Conservation (phyloP, 2,329 filamentous ascomycete genomes). For the Hypoxylon sp. region DNA sequence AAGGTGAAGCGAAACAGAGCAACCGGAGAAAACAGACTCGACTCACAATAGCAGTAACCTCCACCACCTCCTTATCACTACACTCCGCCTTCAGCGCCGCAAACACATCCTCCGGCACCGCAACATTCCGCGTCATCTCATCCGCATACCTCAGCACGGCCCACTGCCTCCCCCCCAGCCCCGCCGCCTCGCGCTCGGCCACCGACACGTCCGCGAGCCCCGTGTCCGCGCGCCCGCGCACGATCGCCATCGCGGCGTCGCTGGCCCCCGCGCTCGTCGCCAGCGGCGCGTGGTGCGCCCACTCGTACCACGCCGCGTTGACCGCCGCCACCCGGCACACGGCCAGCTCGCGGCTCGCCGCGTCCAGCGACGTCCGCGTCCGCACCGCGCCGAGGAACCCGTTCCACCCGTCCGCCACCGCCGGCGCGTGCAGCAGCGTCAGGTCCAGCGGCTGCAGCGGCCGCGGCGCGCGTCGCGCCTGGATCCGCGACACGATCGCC, state of each 20-base stretch:
- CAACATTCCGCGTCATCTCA: constrained; percentile 80
- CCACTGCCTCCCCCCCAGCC: constrained; percentile 67
- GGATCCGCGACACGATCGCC: constrained; percentile 69
- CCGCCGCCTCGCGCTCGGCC: constrained; percentile 25
- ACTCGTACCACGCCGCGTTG: constrained; percentile 87
- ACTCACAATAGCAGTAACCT: constrained; percentile 77
- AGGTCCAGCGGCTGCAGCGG: constrained; percentile 79
- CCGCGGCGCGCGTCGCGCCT: constrained; percentile 70
- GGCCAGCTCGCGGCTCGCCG: constrained; percentile 74
- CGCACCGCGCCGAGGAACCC: constrained; percentile 70
- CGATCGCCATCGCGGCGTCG: constrained; percentile 55
- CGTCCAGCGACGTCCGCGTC: constrained; percentile 58
- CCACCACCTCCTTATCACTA: constrained; percentile 76
- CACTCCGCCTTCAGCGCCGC: constrained; percentile 67
- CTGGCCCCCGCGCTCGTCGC: constrained; percentile 65
- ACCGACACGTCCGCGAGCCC: constrained; percentile 21
- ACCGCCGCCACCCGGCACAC: constrained; percentile 83
- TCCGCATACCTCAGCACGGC: constrained; percentile 78
- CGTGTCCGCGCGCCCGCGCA: constrained; percentile 49
- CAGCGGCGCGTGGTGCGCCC: constrained; percentile 79
- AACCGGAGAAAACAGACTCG: not conserved
- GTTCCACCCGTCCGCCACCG: constrained; percentile 80
- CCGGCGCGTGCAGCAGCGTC: constrained; percentile 75
- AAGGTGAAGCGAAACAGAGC: no score
- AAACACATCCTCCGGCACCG: constrained; percentile 75